phyloP scores from a whole-genome alignment of 352 stramenopile species.

The Peronospora farinosa region DNA sequence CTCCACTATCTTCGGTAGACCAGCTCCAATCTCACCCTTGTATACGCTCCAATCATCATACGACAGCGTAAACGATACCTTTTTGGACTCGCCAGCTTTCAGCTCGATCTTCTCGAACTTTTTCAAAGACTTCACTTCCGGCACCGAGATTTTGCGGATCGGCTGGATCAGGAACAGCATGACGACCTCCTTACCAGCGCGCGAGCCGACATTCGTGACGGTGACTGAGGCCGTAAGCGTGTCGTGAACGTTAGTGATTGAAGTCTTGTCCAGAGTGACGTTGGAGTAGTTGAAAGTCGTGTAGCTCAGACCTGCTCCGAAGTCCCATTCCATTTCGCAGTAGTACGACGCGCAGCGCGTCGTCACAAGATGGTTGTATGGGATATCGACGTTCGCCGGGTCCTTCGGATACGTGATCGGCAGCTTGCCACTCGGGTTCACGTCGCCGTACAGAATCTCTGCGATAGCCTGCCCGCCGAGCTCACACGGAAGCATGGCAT shows the following conservation, averaged over 20 bases:
- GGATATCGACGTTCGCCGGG: conserved; percentile 40
- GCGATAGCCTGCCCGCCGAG: conserved; percentile 69
- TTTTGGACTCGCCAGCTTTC: conserved; percentile 25
- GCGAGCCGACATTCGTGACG: conserved; percentile 55
- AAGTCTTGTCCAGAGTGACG: conserved; percentile 32
- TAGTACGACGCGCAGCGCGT: conserved; percentile 35
- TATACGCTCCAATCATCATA: conserved; percentile 49
- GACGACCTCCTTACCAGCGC: conserved; percentile 57
- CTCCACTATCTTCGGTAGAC: conserved; percentile 45
- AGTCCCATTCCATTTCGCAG: conserved; percentile 58
- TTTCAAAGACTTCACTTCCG: conserved; percentile 72
- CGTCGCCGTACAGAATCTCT: conserved; percentile 55
- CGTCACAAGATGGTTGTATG: conserved; percentile 62
- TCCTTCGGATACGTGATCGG: conserved; percentile 77
- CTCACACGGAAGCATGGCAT: conserved; percentile 63
- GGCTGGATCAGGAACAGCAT: conserved; percentile 71
- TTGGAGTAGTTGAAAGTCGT: conserved; percentile 56
- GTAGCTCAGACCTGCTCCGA: conserved; percentile 67
- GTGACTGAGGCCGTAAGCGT: conserved; percentile 36
- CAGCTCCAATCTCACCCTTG: conserved; percentile 37
- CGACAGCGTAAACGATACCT: conserved; percentile 37
- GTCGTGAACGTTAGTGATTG: conserved; percentile 16
- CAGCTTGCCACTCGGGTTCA: conserved; percentile 48
- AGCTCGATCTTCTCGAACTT: conserved; percentile 72
- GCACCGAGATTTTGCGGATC: conserved; percentile 47